Evolutionary conservation across 1,284 basidiomycete species (phyloP).

Genomic region (Agaricales sp.): DNA sequence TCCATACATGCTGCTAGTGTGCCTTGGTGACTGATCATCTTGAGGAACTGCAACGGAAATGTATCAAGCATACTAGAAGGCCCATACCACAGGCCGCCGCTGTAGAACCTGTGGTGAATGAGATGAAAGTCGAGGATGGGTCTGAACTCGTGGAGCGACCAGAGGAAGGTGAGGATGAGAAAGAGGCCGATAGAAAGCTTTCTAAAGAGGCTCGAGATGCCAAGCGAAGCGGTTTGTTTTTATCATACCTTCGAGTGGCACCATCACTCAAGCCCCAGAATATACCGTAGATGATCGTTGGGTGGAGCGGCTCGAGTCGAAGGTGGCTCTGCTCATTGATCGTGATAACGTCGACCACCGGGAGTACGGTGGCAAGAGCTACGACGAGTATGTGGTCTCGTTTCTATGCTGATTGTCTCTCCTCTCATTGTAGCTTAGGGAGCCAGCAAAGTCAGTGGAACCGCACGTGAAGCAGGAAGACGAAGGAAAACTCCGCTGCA

Average conservation of each 20-base stretch:
- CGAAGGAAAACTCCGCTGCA: conserved; percentile 91
- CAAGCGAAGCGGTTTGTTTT: not conserved
- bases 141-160: conserved; percentile 30
- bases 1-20: conserved; percentile 94
- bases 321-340: conserved; percentile 68
- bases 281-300: conserved; percentile 69
- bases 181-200: conserved; percentile 29
- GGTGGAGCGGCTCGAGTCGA: conserved; percentile 81
- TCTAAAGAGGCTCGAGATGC: no score
- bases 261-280: conserved; percentile 13
- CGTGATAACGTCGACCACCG: conserved; percentile 71
- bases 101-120: conserved; percentile 26
- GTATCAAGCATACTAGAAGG: conserved; percentile 82
- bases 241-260: conserved; percentile 9
- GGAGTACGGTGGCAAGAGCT: conserved; percentile 80
- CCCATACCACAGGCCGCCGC: conserved; percentile 35
- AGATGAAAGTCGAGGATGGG: conserved; percentile 28
- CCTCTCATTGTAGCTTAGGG: conserved; percentile 34
- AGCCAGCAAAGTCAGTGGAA: conserved; percentile 68
- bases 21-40: conserved; percentile 82
- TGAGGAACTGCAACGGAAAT: conserved; percentile 91
- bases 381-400: conserved; percentile 64
- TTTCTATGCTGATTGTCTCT: conserved; percentile 8
- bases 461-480: conserved; percentile 88
- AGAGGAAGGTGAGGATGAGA: conserved; percentile 23